Evolutionary conservation across 2,329 filamentous ascomycete genomes (phyloP), one percentile per base, ranked within the genome.

Genomic region (Cercospora brassicicola): DNA sequence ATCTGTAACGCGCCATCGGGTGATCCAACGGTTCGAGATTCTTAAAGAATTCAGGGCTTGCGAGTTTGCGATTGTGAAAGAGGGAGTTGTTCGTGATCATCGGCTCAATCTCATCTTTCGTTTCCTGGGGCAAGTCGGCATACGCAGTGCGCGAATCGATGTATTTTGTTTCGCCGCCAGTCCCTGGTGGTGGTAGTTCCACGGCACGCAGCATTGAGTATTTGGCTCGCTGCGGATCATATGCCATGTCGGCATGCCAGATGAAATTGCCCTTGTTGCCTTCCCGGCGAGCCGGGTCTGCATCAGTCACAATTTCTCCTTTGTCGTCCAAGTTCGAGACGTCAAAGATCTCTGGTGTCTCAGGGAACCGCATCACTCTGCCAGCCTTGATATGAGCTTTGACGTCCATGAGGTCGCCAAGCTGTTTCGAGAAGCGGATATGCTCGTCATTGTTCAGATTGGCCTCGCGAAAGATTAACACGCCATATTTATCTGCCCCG

Each of bases 361-460:
- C 72, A 2, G 48, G 48, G 69, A 85, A 82, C 20, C 85, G 82
- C 66, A 82, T 79, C 71, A 81, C 80, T 53, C 84, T 81, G 15
- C 83, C 84, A 0, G 77, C 78, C 1, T 76, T 77, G 7, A 83
- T 77, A 76, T 84, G 87, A 0, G 83, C 84, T 18, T 77, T 81
- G 33, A 86, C 81, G 72, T 87, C 83, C 76, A 88, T 86, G 0
- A 88, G 81, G 23, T 86, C 84, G 20, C 86, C 87, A 67, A 88
- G 83, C 1, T 78, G 79, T 2, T 73, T 71, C 15, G 84, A 82
- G 73, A 88, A 86, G 5, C 77, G 77, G 39, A 88, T 80, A 71
- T 89, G 87, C 1, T 77, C 68, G 6, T 79, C 80, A 73, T 88
- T 86, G 65, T 82, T 79, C 9, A 88, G 78, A 13, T 78, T 78